Percentiles rank a stretch among this genome's conserved stretches.
These are phyloP conservation scores for Cercospora janseana DNA, from an alignment of 2,329 filamentous ascomycete genomes.

Conservation along the genomic window DNA sequence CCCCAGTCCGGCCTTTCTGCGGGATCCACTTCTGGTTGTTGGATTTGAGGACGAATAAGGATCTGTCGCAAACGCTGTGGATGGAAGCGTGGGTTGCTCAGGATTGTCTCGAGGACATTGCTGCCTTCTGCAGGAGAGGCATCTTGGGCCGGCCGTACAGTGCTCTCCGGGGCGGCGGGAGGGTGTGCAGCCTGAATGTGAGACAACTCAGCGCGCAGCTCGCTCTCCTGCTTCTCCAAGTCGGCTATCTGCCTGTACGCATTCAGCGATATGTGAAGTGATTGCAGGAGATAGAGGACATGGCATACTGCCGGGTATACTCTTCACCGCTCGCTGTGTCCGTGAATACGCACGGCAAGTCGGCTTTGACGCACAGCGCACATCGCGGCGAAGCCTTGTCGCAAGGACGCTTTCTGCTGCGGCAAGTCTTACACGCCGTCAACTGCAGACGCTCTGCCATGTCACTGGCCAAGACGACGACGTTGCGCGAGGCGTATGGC, in stretches of 20 bases:
- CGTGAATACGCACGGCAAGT: slow-evolving; percentile 19
- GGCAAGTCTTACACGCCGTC: slow-evolving; percentile 18
- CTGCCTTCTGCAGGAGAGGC: slow-evolving; percentile 1
- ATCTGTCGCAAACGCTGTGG: slow-evolving; percentile 10
- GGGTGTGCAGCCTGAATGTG: background rate
- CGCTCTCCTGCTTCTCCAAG: slow-evolving; percentile 15
- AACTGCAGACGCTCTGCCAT: slow-evolving; percentile 10
- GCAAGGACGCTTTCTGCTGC: slow-evolving; percentile 13
- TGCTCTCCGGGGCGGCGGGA: background rate
- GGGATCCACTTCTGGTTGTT: slow-evolving; percentile 12
- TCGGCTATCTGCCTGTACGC: slow-evolving; percentile 13
- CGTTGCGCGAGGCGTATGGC: background rate
- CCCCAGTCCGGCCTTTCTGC: slow-evolving; percentile 13
- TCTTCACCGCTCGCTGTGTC: slow-evolving; percentile 17
- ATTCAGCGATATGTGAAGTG: background rate
- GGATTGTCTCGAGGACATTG: slow-evolving; percentile 16
- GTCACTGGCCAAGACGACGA: background rate
- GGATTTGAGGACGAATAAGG: slow-evolving; percentile 12
- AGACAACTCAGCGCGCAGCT: slow-evolving; percentile 8
- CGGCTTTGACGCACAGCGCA: slow-evolving; percentile 16
- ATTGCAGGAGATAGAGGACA: background rate
- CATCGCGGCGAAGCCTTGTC: slow-evolving; percentile 22
- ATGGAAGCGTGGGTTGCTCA: slow-evolving; percentile 11
- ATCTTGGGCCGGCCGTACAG: background rate
- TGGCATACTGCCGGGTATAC: slow-evolving; percentile 21